Conservation (phyloP, 371 early-diverging fungal species). For the Basidiobolus meristosporus region DNA sequence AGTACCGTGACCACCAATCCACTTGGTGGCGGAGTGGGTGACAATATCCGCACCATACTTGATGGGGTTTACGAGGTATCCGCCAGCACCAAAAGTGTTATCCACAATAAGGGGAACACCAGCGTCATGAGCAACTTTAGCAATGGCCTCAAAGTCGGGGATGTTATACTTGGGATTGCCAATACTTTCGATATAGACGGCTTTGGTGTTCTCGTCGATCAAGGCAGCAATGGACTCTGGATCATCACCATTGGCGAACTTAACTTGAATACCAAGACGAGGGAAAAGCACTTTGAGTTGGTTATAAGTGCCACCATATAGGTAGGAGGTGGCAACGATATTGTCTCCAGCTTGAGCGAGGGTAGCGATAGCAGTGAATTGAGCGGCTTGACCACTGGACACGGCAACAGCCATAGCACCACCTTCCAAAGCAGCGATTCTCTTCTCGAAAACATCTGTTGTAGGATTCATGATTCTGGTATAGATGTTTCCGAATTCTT, state of each 20-base stretch:
- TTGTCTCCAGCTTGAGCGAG: conserved; percentile 63
- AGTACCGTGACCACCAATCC: conserved; percentile 73
- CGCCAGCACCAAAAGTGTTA: conserved; percentile 86
- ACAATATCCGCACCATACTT: conserved; percentile 85
- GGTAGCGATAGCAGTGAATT: conserved; percentile 56
- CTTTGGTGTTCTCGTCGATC: conserved; percentile 72
- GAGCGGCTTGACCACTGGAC: conserved; percentile 62
- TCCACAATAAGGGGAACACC: conserved; percentile 67
- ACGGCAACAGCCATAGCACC: conserved; percentile 39
- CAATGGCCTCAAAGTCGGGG: conserved; percentile 63
- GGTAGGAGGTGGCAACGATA: conserved; percentile 50
- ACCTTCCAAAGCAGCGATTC: conserved; percentile 74
- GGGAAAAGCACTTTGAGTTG: conserved; percentile 69
- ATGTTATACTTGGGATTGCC: conserved; percentile 74
- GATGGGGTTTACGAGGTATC: conserved; percentile 67
- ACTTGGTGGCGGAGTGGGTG: conserved; percentile 76
- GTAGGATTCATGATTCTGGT: conserved; percentile 73
- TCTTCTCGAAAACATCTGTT: conserved; percentile 68
- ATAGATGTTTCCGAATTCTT: conserved; percentile 55
- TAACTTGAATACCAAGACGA: conserved; percentile 56
- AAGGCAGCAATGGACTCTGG: conserved; percentile 38
- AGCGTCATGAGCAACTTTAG: conserved; percentile 54
- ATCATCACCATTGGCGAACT: conserved; percentile 50
- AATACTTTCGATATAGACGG: conserved; percentile 69
- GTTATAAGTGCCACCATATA: conserved; percentile 82